Evolutionary conservation across 257 asterid genomes (phyloP).

Genomic region (Gentiana macrophylla): DNA sequence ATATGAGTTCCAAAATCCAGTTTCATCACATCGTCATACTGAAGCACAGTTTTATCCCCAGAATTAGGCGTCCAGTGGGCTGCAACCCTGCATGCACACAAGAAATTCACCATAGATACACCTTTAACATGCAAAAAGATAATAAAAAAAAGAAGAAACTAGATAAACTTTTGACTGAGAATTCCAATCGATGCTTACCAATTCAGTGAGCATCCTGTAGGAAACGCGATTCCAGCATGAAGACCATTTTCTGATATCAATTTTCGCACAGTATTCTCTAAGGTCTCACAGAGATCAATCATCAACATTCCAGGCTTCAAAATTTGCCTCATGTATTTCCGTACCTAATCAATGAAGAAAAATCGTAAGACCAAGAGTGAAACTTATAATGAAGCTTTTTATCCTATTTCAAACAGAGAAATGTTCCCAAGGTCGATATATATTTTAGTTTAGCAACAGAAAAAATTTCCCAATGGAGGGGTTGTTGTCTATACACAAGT

Average conservation of each 20-base stretch:
- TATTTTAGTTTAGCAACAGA: too few species aligned
- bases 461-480: too few species aligned
- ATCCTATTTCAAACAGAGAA: neutral
- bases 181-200: conserved; percentile 32
- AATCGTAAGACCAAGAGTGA: neutral
- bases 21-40: conserved; percentile 96
- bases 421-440: too few species aligned
- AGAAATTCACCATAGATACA: neutral
- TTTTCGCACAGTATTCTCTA: conserved; percentile 88
- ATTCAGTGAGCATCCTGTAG: conserved; percentile 96
- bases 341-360: conserved; percentile 43
- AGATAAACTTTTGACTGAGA: neutral
- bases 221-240: conserved; percentile 99
- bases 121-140: neutral
- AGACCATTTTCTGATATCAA: conserved; percentile 92
- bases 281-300: conserved; percentile 93
- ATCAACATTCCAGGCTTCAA: conserved; percentile 93
- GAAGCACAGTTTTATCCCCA: conserved; percentile 94
- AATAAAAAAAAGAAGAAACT: neutral
- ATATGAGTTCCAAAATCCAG: conserved; percentile 97
- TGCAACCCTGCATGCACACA: conserved; percentile 63
- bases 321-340: conserved; percentile 62
- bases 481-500: too few species aligned
- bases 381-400: neutral
- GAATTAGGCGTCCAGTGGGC: conserved; percentile 99